Base-by-base conservation (phyloP, 371 early-diverging fungal genomes). In the Zopfochytrium polystomum region DNA sequence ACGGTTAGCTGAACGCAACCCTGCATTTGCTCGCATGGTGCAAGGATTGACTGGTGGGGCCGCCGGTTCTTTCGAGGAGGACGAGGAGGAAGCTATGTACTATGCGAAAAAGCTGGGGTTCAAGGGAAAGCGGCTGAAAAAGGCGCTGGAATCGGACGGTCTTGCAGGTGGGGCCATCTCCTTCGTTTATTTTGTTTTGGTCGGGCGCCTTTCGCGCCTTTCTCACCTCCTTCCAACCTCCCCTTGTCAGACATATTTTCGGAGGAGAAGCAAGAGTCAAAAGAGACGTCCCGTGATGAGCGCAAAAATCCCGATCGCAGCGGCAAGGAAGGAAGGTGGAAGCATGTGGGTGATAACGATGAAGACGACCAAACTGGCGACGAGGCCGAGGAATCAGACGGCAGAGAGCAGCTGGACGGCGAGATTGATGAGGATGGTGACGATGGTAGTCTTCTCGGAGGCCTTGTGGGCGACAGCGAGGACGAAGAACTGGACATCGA, bases 41-140 rank as follows among this genome's bases (percentile, higher is more conserved):
- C 49, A 50, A 18, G 58, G 49, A 2, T 58, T 32, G 49, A 58
- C 49, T 47, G 58, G 57, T n/a, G 58, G 64, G 29, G 44, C 55
- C 18, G 26, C 63, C 0, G 20, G 63, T n/a, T 68, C 46, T 15
- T 60, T 30, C 43, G 60, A 60, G 26, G 54, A 60, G 15, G 79
- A 78, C 55, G 92, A 92, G 49, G 78, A 76, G 25, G 87, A 87
- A 35, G 81, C 91, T 72, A 83, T 82, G 23, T 80, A 83, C 45
- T 87, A 89, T 67, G 87, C 90, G 49, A 84, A 85, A 65, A 87
- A 87, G 62, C 77, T 95, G 15, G 87, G 88, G 0, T 67, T 90
- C 62, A 91, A 90, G 62, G 58, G 52, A 35, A 69, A 70, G 35
- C 32, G 60, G 47, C 38, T 71, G 9, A 56, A 66, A 3, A 48